Base-by-base conservation (phyloP, 2,329 filamentous ascomycete species). In the Hawksworthiomyces lignivorus region DNA sequence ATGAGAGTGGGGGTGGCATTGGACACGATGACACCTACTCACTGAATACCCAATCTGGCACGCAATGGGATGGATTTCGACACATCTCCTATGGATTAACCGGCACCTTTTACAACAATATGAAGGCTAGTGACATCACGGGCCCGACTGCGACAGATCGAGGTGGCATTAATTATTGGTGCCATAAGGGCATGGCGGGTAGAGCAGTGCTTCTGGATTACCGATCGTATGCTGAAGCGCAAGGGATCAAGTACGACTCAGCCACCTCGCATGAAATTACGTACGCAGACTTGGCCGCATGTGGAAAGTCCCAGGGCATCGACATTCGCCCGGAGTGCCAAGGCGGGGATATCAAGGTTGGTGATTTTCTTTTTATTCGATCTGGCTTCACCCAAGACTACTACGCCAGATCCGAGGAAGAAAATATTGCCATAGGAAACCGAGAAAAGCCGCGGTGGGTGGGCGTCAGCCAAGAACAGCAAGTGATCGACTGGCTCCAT, bases 311-410 rank as follows among this genome's bases (percentile, higher is more conserved):
- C 31, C 63, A 74, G 49, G 36, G 43, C 20, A 19, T 44, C 11
- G 36, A 40, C 33, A 40, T 44, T 28, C 33, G 37, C 11, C 37
- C 42, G 11, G 31, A 24, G 15, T 15, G 10, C 12, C 12, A 14
- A 2, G 60, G 62, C 17, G 62, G 65, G 0, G 54, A 57, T 2
- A 63, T 75, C 31, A 59, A 57, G 6, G 54, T 54, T 4, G 75
- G 76, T 12, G 76, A 80, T 44, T 73, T 80, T 22, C 61, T 80
- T 31, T 65, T 80, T 48, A 62, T 79, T 32, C 67, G 74, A 19
- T 68, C 68, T 0, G 75, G 74, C 8, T 77, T 69, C 58, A 65
- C 64, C 1, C 57, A 63, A 14, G 66, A 57, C 4, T 68, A 73
- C 52, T 55, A 65, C 5, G 52, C 53, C 7, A 54, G 66, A 3